Base-by-base conservation (phyloP, 2,329 filamentous ascomycete genomes). In the Talaromyces sp. region DNA sequence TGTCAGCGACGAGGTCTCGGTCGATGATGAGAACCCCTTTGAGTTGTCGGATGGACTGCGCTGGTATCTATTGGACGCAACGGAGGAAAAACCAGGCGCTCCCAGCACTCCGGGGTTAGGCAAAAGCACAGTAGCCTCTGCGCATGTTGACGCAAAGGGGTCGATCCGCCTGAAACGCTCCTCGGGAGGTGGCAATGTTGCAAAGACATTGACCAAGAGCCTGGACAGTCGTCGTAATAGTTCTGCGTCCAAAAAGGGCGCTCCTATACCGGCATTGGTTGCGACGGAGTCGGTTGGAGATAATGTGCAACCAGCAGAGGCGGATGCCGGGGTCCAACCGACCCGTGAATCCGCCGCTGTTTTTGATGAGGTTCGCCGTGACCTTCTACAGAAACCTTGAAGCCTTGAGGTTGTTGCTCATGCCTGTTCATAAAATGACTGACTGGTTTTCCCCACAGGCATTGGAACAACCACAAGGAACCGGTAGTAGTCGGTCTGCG, bases 1-100 rank as follows among this genome's bases (percentile, higher is more conserved):
- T 63, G 71, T 70, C 2, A 86, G 83, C 64, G 84, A 84, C 62
- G 82, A 78, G 19, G 74, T 79, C 6, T 86, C 84, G 1, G 77
- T 85, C 21, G 91, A 96, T 65, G 92, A 96, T 64, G 95, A 98
- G 65, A 99, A 99, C 70, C 95, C 95, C 0, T 99, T 99, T 73
- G 93, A 97, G 68, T 82, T 99, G 13, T 96, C 92, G 0, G 95
- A 99, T 69, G 95, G 95, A 3, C 79, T 99, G 54, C 87, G 93
- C 35, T 99, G 95, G 95, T 98, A 97, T 75, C 84, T 99, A 6
- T 88, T 99, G 38, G 93, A 99, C 71, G 95, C 95, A 0, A 83
- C 86, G 1, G 95, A 99, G 75, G 95, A 99, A 75, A 97, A 96
- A 70, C 86, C 91, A 0, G 89, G 89, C 1, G 93, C 92, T 2